Base-by-base conservation (phyloP, 306 rosid species). In the Psophocarpus tetragonolobus region DNA sequence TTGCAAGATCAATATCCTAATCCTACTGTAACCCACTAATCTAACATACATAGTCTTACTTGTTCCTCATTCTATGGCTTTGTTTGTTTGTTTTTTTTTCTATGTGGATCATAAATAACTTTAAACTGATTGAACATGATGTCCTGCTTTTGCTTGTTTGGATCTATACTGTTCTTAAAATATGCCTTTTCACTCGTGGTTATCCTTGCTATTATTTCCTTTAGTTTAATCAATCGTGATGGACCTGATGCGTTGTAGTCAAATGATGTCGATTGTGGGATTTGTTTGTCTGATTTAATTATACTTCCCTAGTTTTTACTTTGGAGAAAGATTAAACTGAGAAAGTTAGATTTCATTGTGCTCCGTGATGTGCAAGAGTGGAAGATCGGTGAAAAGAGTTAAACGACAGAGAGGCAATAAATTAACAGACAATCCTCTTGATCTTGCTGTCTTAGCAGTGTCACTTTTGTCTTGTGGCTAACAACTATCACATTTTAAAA, bases 11-110 rank as follows among this genome's bases (percentile, higher is more conserved):
- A 61, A 79, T 85, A 85, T 88, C 82, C 84, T 87, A 83, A 82
- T 89, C 83, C 87, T 79, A 74, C 83, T 89, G 92, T 86, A 80
- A 20, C 89, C 93, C 97, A 91, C 89, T 86, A 79, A 90, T 84
- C 91, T 75, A 81, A 78, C 87, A 88, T 70, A 8, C 45, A 76
- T 57, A 60, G 29, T 81, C 80, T 80, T 48, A 74, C 83, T 82
- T 76, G 71, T 76, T 78, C 82, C 77, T 81, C 81, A 81, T 77
- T 88, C 70, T 69, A 81, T 84, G 85, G 83, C 82, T 91, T 86
- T 84, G 68, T 15, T 66, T 65, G 51, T 65, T 65, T 38, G 24
- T 15, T 42, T 73, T 44, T 71, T 51, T 29, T 33, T 26, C 63
- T 76, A 14, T 62, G 68, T 58, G 23, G 35, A 76, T 71, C 65